Percentiles rank a stretch among this genome's conserved stretches.
Evolutionary conservation across 2,329 filamentous ascomycete species (phyloP).

Genomic region (Penicillium sp.): DNA sequence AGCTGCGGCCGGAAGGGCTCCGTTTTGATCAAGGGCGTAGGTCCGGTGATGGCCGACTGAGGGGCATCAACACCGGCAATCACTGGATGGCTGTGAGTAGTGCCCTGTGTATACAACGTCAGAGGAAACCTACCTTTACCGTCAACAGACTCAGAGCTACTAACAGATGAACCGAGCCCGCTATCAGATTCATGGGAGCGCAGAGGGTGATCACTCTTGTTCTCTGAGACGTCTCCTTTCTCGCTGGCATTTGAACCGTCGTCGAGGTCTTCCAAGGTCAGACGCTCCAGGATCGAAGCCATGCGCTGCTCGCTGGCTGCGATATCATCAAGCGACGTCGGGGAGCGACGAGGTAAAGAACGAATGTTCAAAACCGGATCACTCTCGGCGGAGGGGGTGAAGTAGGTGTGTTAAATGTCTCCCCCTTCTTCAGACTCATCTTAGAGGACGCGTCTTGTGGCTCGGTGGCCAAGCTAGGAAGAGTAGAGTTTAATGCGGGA

Average conservation of each 20-base stretch:
- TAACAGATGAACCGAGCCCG: slow-evolving; percentile 77
- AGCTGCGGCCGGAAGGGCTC: slow-evolving; percentile 54
- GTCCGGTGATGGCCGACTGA: slow-evolving; percentile 57
- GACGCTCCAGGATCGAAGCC: slow-evolving; percentile 59
- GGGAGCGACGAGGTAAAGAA: slow-evolving; percentile 58
- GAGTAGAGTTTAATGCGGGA: slow-evolving; percentile 26
- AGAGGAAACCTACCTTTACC: slow-evolving; percentile 37
- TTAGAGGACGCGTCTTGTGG: slow-evolving; percentile 32
- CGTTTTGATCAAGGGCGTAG: slow-evolving; percentile 48
- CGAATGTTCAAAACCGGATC: slow-evolving; percentile 43
- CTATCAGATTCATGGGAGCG: slow-evolving; percentile 69
- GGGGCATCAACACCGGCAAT: slow-evolving; percentile 15
- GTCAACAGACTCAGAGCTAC: slow-evolving; percentile 44
- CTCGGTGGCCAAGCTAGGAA: slow-evolving; percentile 27
- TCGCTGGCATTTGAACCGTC: slow-evolving; percentile 35
- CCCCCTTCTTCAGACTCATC: slow-evolving; percentile 62
- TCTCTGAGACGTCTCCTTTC: slow-evolving; percentile 20
- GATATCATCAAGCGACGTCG: slow-evolving; percentile 64
- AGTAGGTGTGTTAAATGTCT: slow-evolving; percentile 54
- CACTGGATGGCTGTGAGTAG: slow-evolving; percentile 9
- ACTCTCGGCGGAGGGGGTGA: slow-evolving; percentile 37
- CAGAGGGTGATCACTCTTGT: slow-evolving; percentile 28
- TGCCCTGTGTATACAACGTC: not conserved
- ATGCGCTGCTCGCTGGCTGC: slow-evolving; percentile 65
- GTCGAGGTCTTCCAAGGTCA: slow-evolving; percentile 56